Evolutionary conservation across 73 alveolate species (phyloP), one percentile per base, ranked within the genome.

Genomic region (Paramecium tetraurelia): DNA sequence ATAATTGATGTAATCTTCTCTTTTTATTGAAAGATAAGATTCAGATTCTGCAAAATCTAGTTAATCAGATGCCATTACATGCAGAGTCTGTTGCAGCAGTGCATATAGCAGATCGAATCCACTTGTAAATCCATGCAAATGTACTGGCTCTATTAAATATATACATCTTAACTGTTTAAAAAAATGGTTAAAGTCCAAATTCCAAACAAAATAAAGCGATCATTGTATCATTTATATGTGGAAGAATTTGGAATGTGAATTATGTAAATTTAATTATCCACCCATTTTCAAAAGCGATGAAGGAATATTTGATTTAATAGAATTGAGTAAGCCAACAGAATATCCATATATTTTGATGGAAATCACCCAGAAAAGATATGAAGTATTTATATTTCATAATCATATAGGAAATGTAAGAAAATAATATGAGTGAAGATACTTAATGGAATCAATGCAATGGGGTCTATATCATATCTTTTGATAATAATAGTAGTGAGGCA

Each of bases 161-260:
- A 88, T 90, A 20, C 96, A 93, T 93, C 85, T 69, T 68, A 86
- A 92, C n/a, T 93, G 96, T 59, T 90, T 93, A 53, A 89, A 93
- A 85, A 71, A 92, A 43, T 93, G 96, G 95, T 92, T 93, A 31
- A 58, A 88, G 93, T 68, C 88, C 10, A 93, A 89, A 71, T 43
- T 70, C 20, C 69, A 68, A 43, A 70, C 80, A 10, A 89, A 71
- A 31, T 70, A 77, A 22, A 58, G 92, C n/a, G 85, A 70, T 40
- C 57, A 38, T 31, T 44, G 86, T 31, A 59, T 63, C 7, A 71
- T 83, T 12, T 89, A 63, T 83, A 70, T 70, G 58, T 89, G 94
- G 94, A 89, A 89, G 24, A 48, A 89, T 70, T 50, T 89, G 21
- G 89, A 89, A 71, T 89, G 94, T 27, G 94, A 89, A 89, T 46